Conservation (phyloP, 2,329 filamentous ascomycete species). For the Orbilia brochopaga region DNA sequence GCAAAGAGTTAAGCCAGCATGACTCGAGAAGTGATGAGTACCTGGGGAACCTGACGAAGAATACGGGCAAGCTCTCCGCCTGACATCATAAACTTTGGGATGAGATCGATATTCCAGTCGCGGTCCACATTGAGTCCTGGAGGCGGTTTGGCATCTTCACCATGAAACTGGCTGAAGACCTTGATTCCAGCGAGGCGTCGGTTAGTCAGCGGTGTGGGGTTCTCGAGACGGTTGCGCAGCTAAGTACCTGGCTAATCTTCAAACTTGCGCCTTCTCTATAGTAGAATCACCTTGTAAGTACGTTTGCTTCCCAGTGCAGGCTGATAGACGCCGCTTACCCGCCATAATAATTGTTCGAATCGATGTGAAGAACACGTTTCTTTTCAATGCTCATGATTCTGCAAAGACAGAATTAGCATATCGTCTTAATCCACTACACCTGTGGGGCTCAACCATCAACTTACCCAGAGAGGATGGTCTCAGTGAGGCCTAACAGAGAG, state of each 20-base stretch:
- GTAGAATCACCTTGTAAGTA: neutral
- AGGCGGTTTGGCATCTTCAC: conserved; percentile 28
- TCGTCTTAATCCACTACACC: neutral
- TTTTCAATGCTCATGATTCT: conserved; percentile 97
- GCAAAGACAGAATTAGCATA: conserved; percentile 37
- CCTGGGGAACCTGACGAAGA: conserved; percentile 91
- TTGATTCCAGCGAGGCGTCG: conserved; percentile 22
- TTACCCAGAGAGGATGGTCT: conserved; percentile 84
- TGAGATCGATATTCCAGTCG: conserved; percentile 93
- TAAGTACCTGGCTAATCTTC: conserved; percentile 84
- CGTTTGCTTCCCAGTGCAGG: neutral
- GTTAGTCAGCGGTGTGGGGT: conserved; percentile 21
- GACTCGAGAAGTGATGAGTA: neutral
- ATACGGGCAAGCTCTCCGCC: conserved; percentile 99
- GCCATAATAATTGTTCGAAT: conserved; percentile 98
- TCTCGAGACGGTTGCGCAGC: conserved; percentile 27
- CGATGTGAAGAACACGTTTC: conserved; percentile 98
- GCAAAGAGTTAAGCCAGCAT: neutral
- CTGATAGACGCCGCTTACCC: conserved; percentile 67
- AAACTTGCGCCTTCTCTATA: conserved; percentile 88
- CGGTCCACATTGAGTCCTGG: conserved; percentile 42
- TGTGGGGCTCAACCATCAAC: conserved; percentile 51
- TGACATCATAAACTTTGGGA: conserved; percentile 98
- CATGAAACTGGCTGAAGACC: conserved; percentile 40
- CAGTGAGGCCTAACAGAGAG: conserved; percentile 29